Evolutionary conservation across 164 flowering plant species (phyloP), one percentile per base, ranked within the genome.

Genomic region (Tinospora cordifolia): DNA sequence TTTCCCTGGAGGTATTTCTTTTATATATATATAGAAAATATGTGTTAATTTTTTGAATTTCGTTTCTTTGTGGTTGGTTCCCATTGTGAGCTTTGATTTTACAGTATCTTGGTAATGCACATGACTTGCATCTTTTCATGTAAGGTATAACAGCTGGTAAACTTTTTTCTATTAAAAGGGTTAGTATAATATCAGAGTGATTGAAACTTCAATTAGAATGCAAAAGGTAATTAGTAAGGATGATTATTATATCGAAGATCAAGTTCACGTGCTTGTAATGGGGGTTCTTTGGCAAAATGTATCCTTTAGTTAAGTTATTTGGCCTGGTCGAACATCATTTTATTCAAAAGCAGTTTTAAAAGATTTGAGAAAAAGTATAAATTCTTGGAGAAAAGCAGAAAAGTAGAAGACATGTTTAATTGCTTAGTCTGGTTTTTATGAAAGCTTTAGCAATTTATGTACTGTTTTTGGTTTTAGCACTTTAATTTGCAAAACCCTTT

Each of bases 1-100:
- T 78, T 59, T 72, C 76, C 38, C 27, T 46, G 24, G 77, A 87
- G 96, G 98, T 90, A 87, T 17, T 30, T 4, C 36, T 30, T 30
- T 1, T 30, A 30, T 30, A n/a, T n/a, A n/a, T n/a, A n/a, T n/a
- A n/a, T n/a, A n/a, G n/a, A n/a, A n/a, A n/a, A n/a, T n/a, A n/a
- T n/a, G n/a, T 30, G 2, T 30, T 30, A 12, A 2, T n/a, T 30
- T 30, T 30, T 62, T 44, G 5, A 30, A 8, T 65, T 65, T 40
- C 5, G 12, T 39, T 40, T 12, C 12, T 19, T n/a, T 65, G 21
- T 65, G 24, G 14, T 65, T 17, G 8, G 2, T 40, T 13, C 8
- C 21, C 21, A 22, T 11, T 6, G n/a, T 30, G 24, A 64, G 54
- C 60, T 38, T 38, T 64, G 67, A 34, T 36, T 64, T 64, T 36